These are phyloP conservation scores for Lasiodiplodia hormozganensis DNA, from an alignment of 2,329 filamentous ascomycete species.

Conservation along the genomic window DNA sequence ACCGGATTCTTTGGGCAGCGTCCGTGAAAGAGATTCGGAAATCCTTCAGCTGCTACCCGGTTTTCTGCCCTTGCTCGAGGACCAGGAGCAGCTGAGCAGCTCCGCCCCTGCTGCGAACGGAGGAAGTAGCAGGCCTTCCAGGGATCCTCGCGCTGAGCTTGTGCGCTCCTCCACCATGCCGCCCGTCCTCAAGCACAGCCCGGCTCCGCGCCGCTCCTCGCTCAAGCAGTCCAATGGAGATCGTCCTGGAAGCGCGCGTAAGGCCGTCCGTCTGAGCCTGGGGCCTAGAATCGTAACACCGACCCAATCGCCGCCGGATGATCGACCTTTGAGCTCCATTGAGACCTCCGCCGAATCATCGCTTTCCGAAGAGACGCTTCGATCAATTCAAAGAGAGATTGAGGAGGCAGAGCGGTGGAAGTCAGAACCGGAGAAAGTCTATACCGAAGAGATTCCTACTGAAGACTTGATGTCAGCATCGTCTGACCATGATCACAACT, in stretches of 20 bases:
- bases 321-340: constrained; percentile 10
- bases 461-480: constrained; percentile 19
- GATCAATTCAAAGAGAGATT: constrained; percentile 3
- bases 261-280: constrained; percentile 27
- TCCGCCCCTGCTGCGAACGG: constrained; percentile 27
- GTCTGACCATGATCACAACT: neutral
- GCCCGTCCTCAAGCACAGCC: constrained; percentile 14
- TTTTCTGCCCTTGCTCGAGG: constrained; percentile 29
- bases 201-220: constrained; percentile 24
- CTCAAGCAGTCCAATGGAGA: constrained; percentile 28
- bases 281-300: constrained; percentile 27
- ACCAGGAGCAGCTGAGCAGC: constrained; percentile 23
- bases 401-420: constrained; percentile 25
- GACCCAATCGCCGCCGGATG: constrained; percentile 27
- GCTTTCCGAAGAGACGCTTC: constrained; percentile 1
- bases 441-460: constrained; percentile 18
- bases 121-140: neutral
- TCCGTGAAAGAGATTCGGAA: constrained; percentile 28
- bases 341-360: neutral
- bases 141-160: constrained; percentile 21
- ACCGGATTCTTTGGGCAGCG: neutral
- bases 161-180: constrained; percentile 26
- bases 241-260: constrained; percentile 24
- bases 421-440: constrained; percentile 13
- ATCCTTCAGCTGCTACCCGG: constrained; percentile 28